These are phyloP conservation scores for Mucor irregularis DNA, from an alignment of 371 early-diverging fungal species.

Conservation along the genomic window DNA sequence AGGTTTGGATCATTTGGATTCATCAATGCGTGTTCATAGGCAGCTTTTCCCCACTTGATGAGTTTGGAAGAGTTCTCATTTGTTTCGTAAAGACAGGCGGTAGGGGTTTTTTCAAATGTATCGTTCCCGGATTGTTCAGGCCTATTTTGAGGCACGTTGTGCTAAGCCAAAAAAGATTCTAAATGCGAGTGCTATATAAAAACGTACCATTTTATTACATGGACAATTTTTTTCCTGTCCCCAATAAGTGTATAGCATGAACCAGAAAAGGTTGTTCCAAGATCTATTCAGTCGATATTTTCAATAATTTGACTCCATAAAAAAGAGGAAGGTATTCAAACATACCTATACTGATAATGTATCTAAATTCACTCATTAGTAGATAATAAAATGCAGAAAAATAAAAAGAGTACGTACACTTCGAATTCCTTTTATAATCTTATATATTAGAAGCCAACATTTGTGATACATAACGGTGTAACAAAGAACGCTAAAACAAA, in stretches of 20 bases:
- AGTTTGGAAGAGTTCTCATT: not conserved
- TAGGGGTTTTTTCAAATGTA: conserved; percentile 6
- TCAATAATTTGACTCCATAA: not conserved
- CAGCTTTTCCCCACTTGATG: conserved; percentile 9
- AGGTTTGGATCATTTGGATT: not conserved
- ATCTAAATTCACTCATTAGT: no score
- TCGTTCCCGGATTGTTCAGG: not conserved
- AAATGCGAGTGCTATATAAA: not conserved
- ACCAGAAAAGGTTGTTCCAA: conserved; percentile 15
- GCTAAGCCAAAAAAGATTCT: not conserved
- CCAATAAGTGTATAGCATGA: conserved; percentile 1
- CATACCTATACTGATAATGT: conserved; percentile 6
- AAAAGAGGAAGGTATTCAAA: no score
- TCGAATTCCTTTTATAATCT: no score
- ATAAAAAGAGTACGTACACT: no score
- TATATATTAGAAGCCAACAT: no score
- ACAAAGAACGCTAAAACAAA: no score
- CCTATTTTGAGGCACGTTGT: no score
- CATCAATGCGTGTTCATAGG: not conserved
- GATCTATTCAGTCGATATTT: not conserved
- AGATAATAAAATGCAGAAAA: no score
- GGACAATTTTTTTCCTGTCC: not conserved
- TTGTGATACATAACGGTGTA: no score
- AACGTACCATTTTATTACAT: not conserved
- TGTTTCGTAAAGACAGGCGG: conserved; percentile 9